These are phyloP conservation scores for Wickerhamiella azymoides DNA, from an alignment of 805 yeast species.

Conservation along the genomic window DNA sequence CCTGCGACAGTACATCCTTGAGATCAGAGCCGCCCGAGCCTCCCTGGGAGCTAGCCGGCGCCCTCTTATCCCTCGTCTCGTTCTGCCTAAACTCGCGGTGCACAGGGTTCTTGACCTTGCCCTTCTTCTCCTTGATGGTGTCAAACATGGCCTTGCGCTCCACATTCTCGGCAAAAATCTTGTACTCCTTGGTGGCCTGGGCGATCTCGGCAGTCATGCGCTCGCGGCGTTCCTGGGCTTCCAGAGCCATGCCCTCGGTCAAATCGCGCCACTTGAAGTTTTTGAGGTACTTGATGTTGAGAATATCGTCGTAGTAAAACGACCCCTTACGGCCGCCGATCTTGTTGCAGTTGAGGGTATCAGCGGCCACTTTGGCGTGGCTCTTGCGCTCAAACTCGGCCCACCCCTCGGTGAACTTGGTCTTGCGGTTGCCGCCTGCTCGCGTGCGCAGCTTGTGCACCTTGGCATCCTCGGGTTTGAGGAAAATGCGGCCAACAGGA, in stretches of 20 bases:
- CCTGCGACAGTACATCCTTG: conserved; percentile 16
- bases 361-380: conserved; percentile 80
- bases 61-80: conserved; percentile 29
- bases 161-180: conserved; percentile 67
- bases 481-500: conserved; percentile 67
- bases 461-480: conserved; percentile 70
- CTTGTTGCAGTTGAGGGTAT: conserved; percentile 72
- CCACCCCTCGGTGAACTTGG: conserved; percentile 90
- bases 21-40: conserved; percentile 12
- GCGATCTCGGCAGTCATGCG: conserved; percentile 78
- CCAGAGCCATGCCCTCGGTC: conserved; percentile 84
- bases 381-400: conserved; percentile 73
- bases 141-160: conserved; percentile 73
- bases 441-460: conserved; percentile 55
- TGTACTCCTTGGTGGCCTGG: conserved; percentile 77
- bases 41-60: neutral
- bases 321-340: conserved; percentile 87
- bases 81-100: conserved; percentile 60
- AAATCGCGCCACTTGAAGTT: conserved; percentile 93
- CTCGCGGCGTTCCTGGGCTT: conserved; percentile 76
- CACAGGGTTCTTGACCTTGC: conserved; percentile 18
- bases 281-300: conserved; percentile 77
- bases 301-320: conserved; percentile 84
- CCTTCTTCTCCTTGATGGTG: conserved; percentile 40
- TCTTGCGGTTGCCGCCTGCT: conserved; percentile 84